Percentiles rank a stretch among this genome's conserved stretches.
These are phyloP conservation scores for Purpureocillium takamizusanense DNA, from an alignment of 2,329 filamentous ascomycete genomes.

Conservation along the genomic window DNA sequence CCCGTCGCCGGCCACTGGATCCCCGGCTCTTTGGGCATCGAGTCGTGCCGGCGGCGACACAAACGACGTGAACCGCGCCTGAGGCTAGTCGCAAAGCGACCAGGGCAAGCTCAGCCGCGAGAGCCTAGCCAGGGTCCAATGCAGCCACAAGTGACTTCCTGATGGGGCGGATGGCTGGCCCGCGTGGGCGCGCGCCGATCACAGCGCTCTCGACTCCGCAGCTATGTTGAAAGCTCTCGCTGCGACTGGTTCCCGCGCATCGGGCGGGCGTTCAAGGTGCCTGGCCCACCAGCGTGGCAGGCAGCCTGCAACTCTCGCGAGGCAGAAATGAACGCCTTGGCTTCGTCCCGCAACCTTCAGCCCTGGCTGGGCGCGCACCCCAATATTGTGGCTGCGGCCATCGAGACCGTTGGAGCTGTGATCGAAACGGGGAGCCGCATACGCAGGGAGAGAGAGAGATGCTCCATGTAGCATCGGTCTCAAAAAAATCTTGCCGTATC, in stretches of 20 bases:
- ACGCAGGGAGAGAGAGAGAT: too few species aligned
- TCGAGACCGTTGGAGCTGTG: background rate
- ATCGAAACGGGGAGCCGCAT: too few species aligned
- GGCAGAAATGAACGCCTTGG: too few species aligned
- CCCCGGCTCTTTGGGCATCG: background rate
- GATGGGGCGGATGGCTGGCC: background rate
- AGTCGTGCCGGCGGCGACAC: background rate
- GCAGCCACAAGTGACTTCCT: constrained; percentile 1
- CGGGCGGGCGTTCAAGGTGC: background rate
- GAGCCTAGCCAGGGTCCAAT: constrained; percentile 1
- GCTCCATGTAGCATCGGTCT: too few species aligned
- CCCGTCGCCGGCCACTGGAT: background rate
- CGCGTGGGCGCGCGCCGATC: too few species aligned
- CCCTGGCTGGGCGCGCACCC: background rate
- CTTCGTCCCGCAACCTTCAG: background rate
- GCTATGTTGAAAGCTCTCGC: background rate
- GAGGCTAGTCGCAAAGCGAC: background rate
- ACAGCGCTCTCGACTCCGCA: too few species aligned
- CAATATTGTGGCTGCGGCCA: background rate
- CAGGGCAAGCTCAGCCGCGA: constrained; percentile 1
- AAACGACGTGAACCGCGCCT: background rate
- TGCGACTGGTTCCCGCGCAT: background rate
- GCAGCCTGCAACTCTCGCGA: background rate
- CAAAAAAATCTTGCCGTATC: too few species aligned
- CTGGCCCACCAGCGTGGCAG: background rate